A percentile compares a stretch with the other conserved stretches of the same genome.
These are phyloP conservation scores for Diatrype stigma DNA, from an alignment of 2,329 filamentous ascomycete genomes.

Conservation along the genomic window DNA sequence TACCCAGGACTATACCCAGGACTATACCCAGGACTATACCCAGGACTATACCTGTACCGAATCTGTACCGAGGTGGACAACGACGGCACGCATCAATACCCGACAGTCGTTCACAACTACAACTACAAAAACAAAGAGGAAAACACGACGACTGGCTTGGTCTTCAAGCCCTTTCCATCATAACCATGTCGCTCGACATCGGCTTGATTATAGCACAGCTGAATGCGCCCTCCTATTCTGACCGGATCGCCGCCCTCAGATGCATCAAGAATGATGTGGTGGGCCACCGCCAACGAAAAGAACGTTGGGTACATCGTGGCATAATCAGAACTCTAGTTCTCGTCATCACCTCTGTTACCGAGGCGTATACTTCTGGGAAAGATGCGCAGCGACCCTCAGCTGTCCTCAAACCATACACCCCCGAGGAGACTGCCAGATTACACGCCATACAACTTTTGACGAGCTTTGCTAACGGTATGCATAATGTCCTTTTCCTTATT, in stretches of 20 bases:
- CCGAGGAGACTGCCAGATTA: slow-evolving; percentile 65
- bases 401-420: slow-evolving; percentile 39
- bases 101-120: too few species aligned
- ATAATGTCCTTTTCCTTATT: background rate
- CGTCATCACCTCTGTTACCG: slow-evolving; percentile 36
- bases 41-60: too few species aligned
- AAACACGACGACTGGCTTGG: background rate
- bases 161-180: background rate
- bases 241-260: slow-evolving; percentile 60
- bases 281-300: slow-evolving; percentile 83
- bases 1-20: too few species aligned
- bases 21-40: too few species aligned
- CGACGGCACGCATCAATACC: too few species aligned
- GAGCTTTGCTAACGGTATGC: slow-evolving; percentile 76
- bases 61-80: too few species aligned
- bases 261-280: slow-evolving; percentile 84
- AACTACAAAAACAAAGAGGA: background rate
- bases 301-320: slow-evolving; percentile 68
- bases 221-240: slow-evolving; percentile 43
- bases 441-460: slow-evolving; percentile 82
- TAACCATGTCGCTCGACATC: slow-evolving; percentile 23
- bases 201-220: slow-evolving; percentile 21
- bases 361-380: slow-evolving; percentile 34
- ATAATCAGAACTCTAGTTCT: slow-evolving; percentile 56
- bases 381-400: slow-evolving; percentile 29